These are phyloP conservation scores for Hydrangea macrophylla DNA, from an alignment of 148 eudicot species.

Conservation along the genomic window DNA sequence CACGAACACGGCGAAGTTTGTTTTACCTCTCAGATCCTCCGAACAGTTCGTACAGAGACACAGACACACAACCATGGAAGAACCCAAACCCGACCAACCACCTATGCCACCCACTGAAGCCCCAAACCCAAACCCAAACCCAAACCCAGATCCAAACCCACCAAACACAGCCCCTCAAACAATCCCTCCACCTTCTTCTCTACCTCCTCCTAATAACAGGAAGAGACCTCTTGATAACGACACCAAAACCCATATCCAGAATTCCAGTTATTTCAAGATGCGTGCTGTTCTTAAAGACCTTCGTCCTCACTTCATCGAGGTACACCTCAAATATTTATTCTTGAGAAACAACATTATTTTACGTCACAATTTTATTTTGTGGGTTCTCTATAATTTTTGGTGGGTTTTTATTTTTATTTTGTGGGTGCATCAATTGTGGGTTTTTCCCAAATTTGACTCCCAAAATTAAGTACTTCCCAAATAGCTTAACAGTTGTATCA, in stretches of 20 bases:
- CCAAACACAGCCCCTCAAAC: conserved; percentile 10
- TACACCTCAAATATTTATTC: conserved; percentile 13
- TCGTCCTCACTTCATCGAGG: conserved; percentile 86
- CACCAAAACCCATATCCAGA: conserved; percentile 27
- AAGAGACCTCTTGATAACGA: conserved; percentile 49
- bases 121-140: background rate
- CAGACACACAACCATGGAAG: conserved; percentile 19
- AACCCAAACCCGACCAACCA: background rate
- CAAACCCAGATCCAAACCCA: conserved; percentile 2
- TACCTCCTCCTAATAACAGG: conserved; percentile 18
- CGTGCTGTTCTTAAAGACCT: conserved; percentile 54
- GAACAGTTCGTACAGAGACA: too few species aligned
- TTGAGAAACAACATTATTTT: background rate
- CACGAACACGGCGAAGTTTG: too few species aligned
- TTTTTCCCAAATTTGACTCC: background rate
- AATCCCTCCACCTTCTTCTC: conserved; percentile 7
- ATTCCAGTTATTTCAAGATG: conserved; percentile 60
- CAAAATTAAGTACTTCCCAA: too few species aligned
- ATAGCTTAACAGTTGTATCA: too few species aligned
- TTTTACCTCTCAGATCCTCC: too few species aligned
- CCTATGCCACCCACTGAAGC: background rate
- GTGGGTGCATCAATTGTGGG: background rate
- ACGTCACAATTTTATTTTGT: background rate
- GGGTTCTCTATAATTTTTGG: background rate
- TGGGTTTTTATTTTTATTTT: background rate